These are phyloP conservation scores for Backusella mclennaniae DNA, from an alignment of 192 early-diverging fungal species.

Conservation along the genomic window DNA sequence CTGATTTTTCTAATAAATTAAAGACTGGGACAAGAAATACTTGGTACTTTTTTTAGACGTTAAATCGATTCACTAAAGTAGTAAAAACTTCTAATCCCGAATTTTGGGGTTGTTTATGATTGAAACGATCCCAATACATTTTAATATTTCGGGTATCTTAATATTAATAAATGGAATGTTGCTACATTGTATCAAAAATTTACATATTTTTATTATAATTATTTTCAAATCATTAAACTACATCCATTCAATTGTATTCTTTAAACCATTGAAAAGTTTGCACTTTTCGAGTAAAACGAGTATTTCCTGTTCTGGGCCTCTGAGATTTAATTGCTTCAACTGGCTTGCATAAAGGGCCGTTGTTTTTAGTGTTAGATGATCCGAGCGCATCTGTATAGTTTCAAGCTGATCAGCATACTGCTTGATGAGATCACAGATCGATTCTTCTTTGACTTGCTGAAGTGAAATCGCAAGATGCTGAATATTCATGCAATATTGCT, in stretches of 20 bases:
- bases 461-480: slow-evolving; percentile 10
- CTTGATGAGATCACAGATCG: slow-evolving; percentile 1
- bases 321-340: not conserved
- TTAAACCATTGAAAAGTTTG: not conserved
- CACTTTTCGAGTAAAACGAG: slow-evolving; percentile 1
- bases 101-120: too few species aligned
- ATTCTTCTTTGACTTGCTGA: slow-evolving; percentile 10
- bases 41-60: too few species aligned
- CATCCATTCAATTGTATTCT: not conserved
- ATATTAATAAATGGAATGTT: not conserved
- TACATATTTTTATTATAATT: slow-evolving; percentile 2
- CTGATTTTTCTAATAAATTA: too few species aligned
- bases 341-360: not conserved
- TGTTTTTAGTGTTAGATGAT: not conserved
- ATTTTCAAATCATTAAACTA: not conserved
- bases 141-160: not conserved
- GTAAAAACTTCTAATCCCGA: too few species aligned
- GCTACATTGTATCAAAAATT: not conserved
- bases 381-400: not conserved
- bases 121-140: not conserved
- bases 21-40: too few species aligned
- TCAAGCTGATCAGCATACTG: slow-evolving; percentile 9
- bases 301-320: not conserved
- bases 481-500: not conserved
- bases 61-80: too few species aligned